Evolutionary conservation across 352 stramenopile species (phyloP).

Genomic region (Globisporangium nunn): DNA sequence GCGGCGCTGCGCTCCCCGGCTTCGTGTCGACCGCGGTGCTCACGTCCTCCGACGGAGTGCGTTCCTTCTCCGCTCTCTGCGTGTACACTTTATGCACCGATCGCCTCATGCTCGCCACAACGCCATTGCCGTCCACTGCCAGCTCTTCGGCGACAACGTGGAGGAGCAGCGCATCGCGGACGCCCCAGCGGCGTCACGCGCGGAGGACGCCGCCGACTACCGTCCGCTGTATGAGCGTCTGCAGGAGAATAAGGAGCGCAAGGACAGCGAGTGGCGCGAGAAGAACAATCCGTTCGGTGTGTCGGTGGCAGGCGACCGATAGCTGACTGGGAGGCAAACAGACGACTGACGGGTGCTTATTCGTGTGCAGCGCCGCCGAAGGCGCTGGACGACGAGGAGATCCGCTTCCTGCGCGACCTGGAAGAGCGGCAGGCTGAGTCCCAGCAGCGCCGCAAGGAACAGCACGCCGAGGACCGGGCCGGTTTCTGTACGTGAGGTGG

Average conservation of each 20-base stretch:
- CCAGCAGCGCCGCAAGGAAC: slow-evolving; percentile 41
- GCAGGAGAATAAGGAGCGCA: slow-evolving; percentile 68
- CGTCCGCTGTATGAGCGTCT: slow-evolving; percentile 78
- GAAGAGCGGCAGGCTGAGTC: slow-evolving; percentile 47
- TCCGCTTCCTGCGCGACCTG: slow-evolving; percentile 73
- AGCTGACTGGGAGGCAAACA: background rate
- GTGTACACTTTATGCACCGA: too few relatives aligned
- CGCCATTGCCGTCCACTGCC: slow-evolving; percentile 23
- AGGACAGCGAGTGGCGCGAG: slow-evolving; percentile 85
- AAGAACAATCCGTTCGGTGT: slow-evolving; percentile 86
- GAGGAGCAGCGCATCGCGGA: slow-evolving; percentile 78
- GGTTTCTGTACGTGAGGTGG: slow-evolving; percentile 44
- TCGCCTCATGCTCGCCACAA: background rate
- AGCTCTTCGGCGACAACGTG: slow-evolving; percentile 86
- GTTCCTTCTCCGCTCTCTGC: slow-evolving; percentile 6
- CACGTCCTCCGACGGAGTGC: slow-evolving; percentile 78
- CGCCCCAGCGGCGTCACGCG: slow-evolving; percentile 30
- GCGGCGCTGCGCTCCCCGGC: slow-evolving; percentile 26
- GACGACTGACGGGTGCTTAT: background rate
- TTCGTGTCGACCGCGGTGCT: slow-evolving; percentile 82
- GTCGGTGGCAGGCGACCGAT: background rate
- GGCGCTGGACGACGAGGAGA: slow-evolving; percentile 80
- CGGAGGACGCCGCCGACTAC: slow-evolving; percentile 41
- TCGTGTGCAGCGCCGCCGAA: slow-evolving; percentile 58
- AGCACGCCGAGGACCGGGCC: slow-evolving; percentile 69